Evolutionary conservation across 176 grass and related monocot genomes (phyloP).

Genomic region (Sorghum bicolor): Sorghum_bicolor_NCBIv3 NC_012873.2:7102001-7102500

Average conservation of each 20-base stretch:
- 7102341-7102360: background rate
- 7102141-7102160: background rate
- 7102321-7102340: background rate
- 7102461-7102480: too few relatives aligned
- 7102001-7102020: background rate
- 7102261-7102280: too few relatives aligned
- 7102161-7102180: background rate
- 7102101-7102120: background rate
- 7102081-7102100: background rate
- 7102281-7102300: background rate
- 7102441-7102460: background rate
- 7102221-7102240: too few relatives aligned
- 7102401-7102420: background rate
- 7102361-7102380: background rate
- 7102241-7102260: too few relatives aligned
- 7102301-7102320: background rate
- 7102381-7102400: background rate
- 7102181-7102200: background rate
- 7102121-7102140: background rate
- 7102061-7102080: background rate
- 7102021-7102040: background rate
- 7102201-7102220: too few relatives aligned
- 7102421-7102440: background rate
- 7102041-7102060: background rate
- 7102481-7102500: conserved; percentile 85